Conservation (phyloP, 2,329 filamentous ascomycete genomes). For the Curvularia eragrostidis region DNA sequence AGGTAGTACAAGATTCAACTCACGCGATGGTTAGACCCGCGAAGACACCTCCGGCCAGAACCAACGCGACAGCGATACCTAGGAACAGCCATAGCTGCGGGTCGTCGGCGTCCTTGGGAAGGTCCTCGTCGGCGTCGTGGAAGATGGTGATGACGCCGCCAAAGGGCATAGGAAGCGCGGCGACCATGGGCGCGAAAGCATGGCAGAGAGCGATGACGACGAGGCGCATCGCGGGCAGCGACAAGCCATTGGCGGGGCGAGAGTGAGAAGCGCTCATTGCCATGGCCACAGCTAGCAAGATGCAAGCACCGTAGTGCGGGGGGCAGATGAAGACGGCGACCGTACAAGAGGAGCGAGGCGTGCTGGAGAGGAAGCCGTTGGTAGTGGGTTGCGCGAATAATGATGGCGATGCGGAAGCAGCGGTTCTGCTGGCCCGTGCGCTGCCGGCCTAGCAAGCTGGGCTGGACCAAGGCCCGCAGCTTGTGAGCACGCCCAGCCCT, state of each 20-base stretch:
- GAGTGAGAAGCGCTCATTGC: slow-evolving; percentile 40
- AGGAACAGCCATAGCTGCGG: slow-evolving; percentile 81
- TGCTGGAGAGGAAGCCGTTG: slow-evolving; percentile 4
- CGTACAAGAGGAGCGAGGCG: slow-evolving; percentile 8
- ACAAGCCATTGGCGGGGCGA: slow-evolving; percentile 40
- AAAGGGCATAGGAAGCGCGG: slow-evolving; percentile 43
- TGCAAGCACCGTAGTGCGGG: slow-evolving; percentile 22
- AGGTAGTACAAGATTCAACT: slow-evolving; percentile 42
- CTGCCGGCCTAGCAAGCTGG: not conserved
- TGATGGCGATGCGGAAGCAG: slow-evolving; percentile 13
- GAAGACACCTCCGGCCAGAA: slow-evolving; percentile 89
- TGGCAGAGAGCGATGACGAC: slow-evolving; percentile 42
- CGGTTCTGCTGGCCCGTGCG: slow-evolving; percentile 10
- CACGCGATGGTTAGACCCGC: slow-evolving; percentile 90
- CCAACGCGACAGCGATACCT: slow-evolving; percentile 77
- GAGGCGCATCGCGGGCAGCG: slow-evolving; percentile 33
- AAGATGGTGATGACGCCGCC: slow-evolving; percentile 32
- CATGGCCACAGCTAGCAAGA: slow-evolving; percentile 30
- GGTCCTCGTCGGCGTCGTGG: slow-evolving; percentile 32
- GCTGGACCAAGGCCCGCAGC: slow-evolving; percentile 1
- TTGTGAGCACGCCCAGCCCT: slow-evolving; percentile 1
- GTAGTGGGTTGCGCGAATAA: slow-evolving; percentile 19
- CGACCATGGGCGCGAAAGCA: slow-evolving; percentile 42
- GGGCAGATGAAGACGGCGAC: slow-evolving; percentile 19
- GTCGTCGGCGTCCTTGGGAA: slow-evolving; percentile 56